phyloP scores from a whole-genome alignment of 768 basidiomycete species.

The Goffeauzyma gilvescens region DNA sequence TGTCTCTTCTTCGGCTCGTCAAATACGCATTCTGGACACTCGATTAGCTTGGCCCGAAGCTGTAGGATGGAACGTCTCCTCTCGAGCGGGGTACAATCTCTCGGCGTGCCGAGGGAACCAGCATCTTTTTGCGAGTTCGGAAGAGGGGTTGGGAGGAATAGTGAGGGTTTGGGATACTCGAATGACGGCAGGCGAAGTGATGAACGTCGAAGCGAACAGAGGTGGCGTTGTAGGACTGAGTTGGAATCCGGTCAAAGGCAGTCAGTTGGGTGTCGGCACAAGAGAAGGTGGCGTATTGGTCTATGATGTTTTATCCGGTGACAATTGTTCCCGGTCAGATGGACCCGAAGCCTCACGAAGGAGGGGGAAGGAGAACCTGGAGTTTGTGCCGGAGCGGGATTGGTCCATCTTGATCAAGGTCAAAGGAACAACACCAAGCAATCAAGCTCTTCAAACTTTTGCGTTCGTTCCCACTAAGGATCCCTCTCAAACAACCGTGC shows the following conservation, averaged over 20 bases:
- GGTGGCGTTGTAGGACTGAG: slow-evolving; percentile 14
- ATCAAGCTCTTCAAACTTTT: not conserved
- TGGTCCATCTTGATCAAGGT: not conserved
- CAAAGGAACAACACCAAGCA: not conserved
- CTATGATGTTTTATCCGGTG: slow-evolving; percentile 23
- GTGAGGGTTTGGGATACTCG: slow-evolving; percentile 27
- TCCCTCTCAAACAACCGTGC: not conserved
- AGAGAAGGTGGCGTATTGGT: slow-evolving; percentile 24
- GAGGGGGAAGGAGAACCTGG: not conserved
- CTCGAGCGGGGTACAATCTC: slow-evolving; percentile 19
- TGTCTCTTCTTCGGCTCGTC: slow-evolving; percentile 5
- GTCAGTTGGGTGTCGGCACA: slow-evolving; percentile 19
- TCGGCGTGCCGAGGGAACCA: slow-evolving; percentile 15
- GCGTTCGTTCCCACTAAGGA: not conserved
- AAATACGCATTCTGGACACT: slow-evolving; percentile 2
- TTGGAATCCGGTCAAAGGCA: slow-evolving; percentile 13
- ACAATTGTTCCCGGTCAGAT: not conserved
- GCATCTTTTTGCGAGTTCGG: slow-evolving; percentile 22
- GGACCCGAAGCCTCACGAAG: not conserved
- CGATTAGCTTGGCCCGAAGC: slow-evolving; percentile 7
- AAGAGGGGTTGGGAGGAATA: slow-evolving; percentile 12
- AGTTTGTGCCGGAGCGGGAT: not conserved
- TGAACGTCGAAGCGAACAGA: slow-evolving; percentile 19
- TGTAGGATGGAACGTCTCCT: slow-evolving; percentile 2
- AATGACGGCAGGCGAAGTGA: slow-evolving; percentile 12